Conservation (phyloP, 2,329 filamentous ascomycete species). For the Monosporascus sp. region DNA sequence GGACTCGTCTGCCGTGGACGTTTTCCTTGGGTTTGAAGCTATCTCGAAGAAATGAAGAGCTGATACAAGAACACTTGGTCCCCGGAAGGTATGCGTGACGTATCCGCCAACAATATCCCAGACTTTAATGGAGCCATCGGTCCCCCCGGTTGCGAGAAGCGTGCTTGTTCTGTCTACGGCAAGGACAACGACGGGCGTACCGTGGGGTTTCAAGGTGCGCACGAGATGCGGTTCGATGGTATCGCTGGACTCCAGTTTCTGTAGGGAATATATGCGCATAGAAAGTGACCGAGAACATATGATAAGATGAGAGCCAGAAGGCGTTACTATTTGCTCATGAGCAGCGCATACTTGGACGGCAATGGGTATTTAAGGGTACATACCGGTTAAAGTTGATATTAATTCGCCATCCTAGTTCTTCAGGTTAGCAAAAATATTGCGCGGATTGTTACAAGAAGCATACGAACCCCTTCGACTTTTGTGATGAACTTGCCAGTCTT, state of each 20-base stretch:
- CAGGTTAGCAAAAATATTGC: constrained; percentile 17
- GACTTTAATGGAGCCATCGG: constrained; percentile 90
- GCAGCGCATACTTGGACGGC: constrained; percentile 3
- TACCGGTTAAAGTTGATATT: constrained; percentile 69
- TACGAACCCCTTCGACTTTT: constrained; percentile 75
- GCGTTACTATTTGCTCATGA: constrained; percentile 60
- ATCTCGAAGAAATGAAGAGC: constrained; percentile 89
- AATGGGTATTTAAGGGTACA: constrained; percentile 11
- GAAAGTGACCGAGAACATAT: constrained; percentile 92
- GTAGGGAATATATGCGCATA: constrained; percentile 84
- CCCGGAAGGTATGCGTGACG: constrained; percentile 91
- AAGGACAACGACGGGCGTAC: constrained; percentile 81
- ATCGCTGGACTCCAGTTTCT: constrained; percentile 50
- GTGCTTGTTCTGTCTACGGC: constrained; percentile 84
- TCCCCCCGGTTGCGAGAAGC: constrained; percentile 84
- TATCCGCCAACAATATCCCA: constrained; percentile 93
- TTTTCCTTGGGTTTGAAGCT: constrained; percentile 37
- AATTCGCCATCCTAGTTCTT: constrained; percentile 66
- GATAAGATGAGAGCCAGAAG: constrained; percentile 80
- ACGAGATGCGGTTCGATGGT: constrained; percentile 63
- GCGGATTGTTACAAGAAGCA: constrained; percentile 1
- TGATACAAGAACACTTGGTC: constrained; percentile 86
- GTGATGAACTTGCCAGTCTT: constrained; percentile 77
- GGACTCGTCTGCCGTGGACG: constrained; percentile 38
- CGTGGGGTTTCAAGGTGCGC: constrained; percentile 83